Conservation (phyloP, 108 stramenopile genomes). For the Parietichytrium sp. region DNA sequence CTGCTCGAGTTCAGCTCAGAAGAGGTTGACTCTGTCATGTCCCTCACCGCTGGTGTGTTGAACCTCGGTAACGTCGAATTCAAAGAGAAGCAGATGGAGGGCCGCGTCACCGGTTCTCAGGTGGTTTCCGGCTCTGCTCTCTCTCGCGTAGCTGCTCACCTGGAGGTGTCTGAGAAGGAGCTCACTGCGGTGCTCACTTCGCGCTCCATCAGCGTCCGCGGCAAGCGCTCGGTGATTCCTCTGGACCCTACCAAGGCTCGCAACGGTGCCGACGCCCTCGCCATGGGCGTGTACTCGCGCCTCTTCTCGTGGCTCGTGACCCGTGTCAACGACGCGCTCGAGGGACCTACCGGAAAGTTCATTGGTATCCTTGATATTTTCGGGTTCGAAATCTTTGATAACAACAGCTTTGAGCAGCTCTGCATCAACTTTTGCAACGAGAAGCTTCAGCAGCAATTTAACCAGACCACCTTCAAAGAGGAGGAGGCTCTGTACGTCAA, state of each 20-base stretch:
- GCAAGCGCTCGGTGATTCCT: constrained; percentile 43
- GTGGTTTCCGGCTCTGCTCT: constrained; percentile 24
- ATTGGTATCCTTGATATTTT: constrained; percentile 94
- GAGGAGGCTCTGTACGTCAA: constrained; percentile 47
- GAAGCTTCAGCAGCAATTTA: constrained; percentile 64
- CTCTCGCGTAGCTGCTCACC: neutral
- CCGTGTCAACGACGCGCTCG: constrained; percentile 31
- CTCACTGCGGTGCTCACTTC: constrained; percentile 49
- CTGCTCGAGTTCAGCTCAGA: constrained; percentile 12
- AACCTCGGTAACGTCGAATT: constrained; percentile 61
- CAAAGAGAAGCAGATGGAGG: neutral
- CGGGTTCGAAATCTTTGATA: constrained; percentile 88
- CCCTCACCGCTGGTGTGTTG: constrained; percentile 54
- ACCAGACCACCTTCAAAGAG: constrained; percentile 50
- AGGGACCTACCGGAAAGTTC: constrained; percentile 58
- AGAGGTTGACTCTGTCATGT: constrained; percentile 1
- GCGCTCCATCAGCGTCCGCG: constrained; percentile 51
- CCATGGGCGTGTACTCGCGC: constrained; percentile 48
- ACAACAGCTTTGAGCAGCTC: constrained; percentile 84
- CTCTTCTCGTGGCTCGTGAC: constrained; percentile 45
- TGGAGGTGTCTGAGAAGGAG: constrained; percentile 42
- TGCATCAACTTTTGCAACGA: constrained; percentile 67
- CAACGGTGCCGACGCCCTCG: constrained; percentile 58
- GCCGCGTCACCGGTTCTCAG: neutral
- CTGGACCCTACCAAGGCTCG: constrained; percentile 56